Conservation (phyloP, 2,329 filamentous ascomycete genomes). For the Leptographium lundbergii region DNA sequence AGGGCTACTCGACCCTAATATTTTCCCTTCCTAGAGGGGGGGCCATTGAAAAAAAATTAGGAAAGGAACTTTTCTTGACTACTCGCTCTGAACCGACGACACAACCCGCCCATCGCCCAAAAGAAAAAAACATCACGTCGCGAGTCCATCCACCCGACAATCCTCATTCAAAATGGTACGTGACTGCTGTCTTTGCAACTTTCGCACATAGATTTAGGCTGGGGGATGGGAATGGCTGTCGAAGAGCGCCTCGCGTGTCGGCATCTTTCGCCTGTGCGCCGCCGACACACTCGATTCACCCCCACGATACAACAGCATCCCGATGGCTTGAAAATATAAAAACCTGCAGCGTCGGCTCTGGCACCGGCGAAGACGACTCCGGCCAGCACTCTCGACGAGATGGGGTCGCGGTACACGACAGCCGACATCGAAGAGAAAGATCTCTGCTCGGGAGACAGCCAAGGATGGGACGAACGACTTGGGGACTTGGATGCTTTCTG, state of each 20-base stretch:
- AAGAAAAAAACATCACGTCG: constrained; percentile 6
- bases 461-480: too few relatives aligned
- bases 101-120: constrained; percentile 9
- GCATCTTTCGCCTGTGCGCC: not conserved
- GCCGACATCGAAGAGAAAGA: not conserved
- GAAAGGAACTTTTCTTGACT: constrained; percentile 9
- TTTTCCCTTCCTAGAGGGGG: constrained; percentile 7
- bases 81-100: constrained; percentile 12
- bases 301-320: not conserved
- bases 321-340: not conserved
- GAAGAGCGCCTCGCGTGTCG: not conserved
- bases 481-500: too few relatives aligned
- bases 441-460: not conserved
- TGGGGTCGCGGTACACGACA: not conserved
- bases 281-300: not conserved
- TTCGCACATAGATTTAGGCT: not conserved
- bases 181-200: not conserved
- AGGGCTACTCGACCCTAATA: constrained; percentile 13
- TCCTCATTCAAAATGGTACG: constrained; percentile 10
- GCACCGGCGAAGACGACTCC: not conserved
- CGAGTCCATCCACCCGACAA: constrained; percentile 6
- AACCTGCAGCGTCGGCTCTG: not conserved
- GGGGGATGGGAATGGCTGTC: not conserved
- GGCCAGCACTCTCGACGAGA: not conserved
- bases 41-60: constrained; percentile 8